phyloP scores from a whole-genome alignment of 768 basidiomycete species.

The Suillus discolor region DNA sequence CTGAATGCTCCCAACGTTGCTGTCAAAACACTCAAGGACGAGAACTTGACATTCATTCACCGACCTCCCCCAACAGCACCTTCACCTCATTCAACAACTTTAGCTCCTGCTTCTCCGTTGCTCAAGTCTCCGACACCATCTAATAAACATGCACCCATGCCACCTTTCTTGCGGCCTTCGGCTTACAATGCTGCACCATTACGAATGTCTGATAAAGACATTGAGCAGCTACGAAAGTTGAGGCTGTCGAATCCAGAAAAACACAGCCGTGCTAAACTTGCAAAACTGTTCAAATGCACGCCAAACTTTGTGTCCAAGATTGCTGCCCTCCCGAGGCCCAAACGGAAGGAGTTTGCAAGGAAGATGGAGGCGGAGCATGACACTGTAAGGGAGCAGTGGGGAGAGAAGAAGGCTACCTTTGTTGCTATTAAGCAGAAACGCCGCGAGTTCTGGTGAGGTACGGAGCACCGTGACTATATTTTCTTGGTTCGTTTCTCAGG shows the following conservation, averaged over 20 bases:
- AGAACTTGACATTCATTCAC: constrained; percentile 76
- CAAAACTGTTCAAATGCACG: constrained; percentile 76
- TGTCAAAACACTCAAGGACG: constrained; percentile 52
- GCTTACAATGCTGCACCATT: constrained; percentile 33
- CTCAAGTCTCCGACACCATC: constrained; percentile 42
- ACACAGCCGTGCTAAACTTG: constrained; percentile 69
- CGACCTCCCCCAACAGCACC: constrained; percentile 82
- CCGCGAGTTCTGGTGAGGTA: constrained; percentile 67
- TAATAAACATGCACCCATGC: constrained; percentile 37
- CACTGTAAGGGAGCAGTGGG: constrained; percentile 59
- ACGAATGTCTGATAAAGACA: constrained; percentile 52
- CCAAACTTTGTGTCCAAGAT: constrained; percentile 64
- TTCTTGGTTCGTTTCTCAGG: constrained; percentile 8
- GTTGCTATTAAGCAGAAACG: constrained; percentile 69
- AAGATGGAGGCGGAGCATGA: constrained; percentile 51
- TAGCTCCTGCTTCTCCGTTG: constrained; percentile 71
- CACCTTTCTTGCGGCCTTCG: constrained; percentile 50
- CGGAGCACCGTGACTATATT: background rate
- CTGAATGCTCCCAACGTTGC: constrained; percentile 51
- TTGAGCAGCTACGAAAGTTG: constrained; percentile 60
- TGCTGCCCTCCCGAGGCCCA: constrained; percentile 59
- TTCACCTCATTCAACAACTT: constrained; percentile 70
- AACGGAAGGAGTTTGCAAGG: constrained; percentile 45
- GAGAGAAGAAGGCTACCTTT: constrained; percentile 63
- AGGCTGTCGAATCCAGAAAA: constrained; percentile 56